A percentile compares a stretch with the other conserved stretches of the same genome.
Conservation (phyloP, 139 green algal genomes). For the Chlorella sp. region DNA sequence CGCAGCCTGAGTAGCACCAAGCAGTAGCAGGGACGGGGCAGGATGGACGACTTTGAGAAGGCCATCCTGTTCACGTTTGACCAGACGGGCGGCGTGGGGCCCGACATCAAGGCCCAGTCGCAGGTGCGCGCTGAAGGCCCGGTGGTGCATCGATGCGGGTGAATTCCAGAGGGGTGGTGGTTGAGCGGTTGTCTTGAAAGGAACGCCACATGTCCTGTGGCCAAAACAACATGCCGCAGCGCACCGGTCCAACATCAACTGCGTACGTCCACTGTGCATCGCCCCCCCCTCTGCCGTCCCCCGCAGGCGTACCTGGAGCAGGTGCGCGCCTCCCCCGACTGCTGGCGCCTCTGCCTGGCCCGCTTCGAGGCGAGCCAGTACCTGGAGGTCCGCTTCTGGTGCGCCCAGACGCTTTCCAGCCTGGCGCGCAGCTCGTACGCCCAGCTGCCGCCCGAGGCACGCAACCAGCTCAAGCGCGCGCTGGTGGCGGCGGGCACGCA, state of each 20-base stretch:
- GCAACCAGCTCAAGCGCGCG: slow-evolving; percentile 10
- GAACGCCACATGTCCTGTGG: too few species aligned
- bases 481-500: slow-evolving; percentile 11
- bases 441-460: slow-evolving; percentile 3
- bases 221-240: too few species aligned
- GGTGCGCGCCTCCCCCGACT: slow-evolving; percentile 63
- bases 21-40: neutral
- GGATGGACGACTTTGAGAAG: slow-evolving; percentile 93
- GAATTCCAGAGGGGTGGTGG: too few species aligned
- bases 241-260: too few species aligned
- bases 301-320: slow-evolving; percentile 60
- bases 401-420: slow-evolving; percentile 43
- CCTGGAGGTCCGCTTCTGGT: slow-evolving; percentile 97
- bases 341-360: slow-evolving; percentile 82
- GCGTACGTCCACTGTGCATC: too few species aligned
- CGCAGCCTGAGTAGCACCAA: neutral
- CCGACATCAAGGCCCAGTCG: slow-evolving; percentile 69
- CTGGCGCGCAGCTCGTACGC: slow-evolving; percentile 1
- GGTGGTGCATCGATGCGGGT: too few species aligned
- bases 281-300: too few species aligned
- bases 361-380: slow-evolving; percentile 70
- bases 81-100: slow-evolving; percentile 69
- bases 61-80: slow-evolving; percentile 91
- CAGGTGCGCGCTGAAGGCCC: too few species aligned
- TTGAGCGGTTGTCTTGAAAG: too few species aligned